These are phyloP conservation scores for Pseudocercospora crystallina DNA, from an alignment of 2,329 filamentous ascomycete species.

Conservation along the genomic window DNA sequence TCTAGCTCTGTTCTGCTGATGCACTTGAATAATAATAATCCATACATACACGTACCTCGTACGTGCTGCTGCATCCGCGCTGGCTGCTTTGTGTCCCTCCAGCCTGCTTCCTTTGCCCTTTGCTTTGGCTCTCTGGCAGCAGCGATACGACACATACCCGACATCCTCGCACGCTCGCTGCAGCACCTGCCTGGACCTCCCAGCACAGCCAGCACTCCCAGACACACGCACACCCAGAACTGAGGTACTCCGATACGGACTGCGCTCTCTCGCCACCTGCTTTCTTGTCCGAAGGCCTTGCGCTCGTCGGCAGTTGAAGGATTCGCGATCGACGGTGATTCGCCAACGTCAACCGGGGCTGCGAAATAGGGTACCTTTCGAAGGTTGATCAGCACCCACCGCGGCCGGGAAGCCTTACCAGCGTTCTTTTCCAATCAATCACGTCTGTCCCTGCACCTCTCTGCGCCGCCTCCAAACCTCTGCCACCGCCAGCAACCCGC, in stretches of 20 bases:
- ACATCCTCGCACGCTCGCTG: no score
- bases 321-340: constrained; percentile 4
- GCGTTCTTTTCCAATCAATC: constrained; percentile 25
- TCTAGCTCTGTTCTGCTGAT: not conserved
- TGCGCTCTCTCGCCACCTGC: no score
- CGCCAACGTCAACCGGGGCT: constrained; percentile 7
- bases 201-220: no score
- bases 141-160: no score
- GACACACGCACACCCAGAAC: no score
- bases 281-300: no score
- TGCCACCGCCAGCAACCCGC: not conserved
- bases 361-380: constrained; percentile 12
- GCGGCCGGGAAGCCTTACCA: constrained; percentile 19
- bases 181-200: no score
- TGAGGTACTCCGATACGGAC: no score
- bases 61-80: not conserved
- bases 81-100: not conserved
- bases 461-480: constrained; percentile 5
- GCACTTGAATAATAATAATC: no score
- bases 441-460: constrained; percentile 8
- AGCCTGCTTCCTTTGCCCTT: not conserved
- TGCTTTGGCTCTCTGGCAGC: no score
- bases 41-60: no score
- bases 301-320: constrained; percentile 15
- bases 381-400: constrained; percentile 9